Percentiles rank a stretch among this genome's conserved stretches.
Evolutionary conservation across 2,329 filamentous ascomycete species (phyloP).

Genomic region (Alternaria alternata): DNA sequence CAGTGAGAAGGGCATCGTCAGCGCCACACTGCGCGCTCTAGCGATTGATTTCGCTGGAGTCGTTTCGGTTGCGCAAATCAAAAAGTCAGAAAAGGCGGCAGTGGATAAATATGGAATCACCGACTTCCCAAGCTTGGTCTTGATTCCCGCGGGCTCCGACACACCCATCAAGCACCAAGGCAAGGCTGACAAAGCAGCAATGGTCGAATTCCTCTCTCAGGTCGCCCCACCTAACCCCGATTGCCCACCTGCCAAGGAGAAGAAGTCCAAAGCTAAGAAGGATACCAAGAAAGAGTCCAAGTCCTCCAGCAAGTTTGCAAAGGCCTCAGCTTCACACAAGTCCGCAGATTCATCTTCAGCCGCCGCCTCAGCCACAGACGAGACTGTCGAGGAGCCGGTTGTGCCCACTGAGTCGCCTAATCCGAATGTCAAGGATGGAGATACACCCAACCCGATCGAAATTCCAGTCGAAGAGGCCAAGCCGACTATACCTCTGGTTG

Average conservation of each 20-base stretch:
- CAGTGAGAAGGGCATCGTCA: conserved; percentile 89
- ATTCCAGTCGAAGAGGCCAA: conserved; percentile 61
- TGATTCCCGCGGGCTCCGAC: conserved; percentile 75
- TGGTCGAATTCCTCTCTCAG: conserved; percentile 84
- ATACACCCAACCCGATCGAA: conserved; percentile 58
- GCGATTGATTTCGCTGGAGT: conserved; percentile 90
- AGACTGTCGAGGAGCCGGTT: conserved; percentile 58
- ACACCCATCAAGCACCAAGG: conserved; percentile 79
- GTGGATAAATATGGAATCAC: conserved; percentile 78
- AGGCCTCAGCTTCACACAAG: conserved; percentile 61
- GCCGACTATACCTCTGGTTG: conserved; percentile 71
- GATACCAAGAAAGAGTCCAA: conserved; percentile 57
- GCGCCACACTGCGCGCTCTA: conserved; percentile 80
- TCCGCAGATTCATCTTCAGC: conserved; percentile 58
- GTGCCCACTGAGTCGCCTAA: conserved; percentile 64
- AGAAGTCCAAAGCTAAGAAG: conserved; percentile 54
- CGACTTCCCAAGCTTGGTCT: conserved; percentile 80
- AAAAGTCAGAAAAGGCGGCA: conserved; percentile 77
- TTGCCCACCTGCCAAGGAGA: conserved; percentile 63
- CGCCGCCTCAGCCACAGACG: conserved; percentile 59
- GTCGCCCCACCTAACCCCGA: conserved; percentile 81
- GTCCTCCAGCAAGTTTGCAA: conserved; percentile 59
- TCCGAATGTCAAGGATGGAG: conserved; percentile 55
- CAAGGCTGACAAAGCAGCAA: conserved; percentile 82
- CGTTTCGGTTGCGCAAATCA: conserved; percentile 81